phyloP scores from a whole-genome alignment of 208 protist species.

The Chromosphaera perkinsii region DNA sequence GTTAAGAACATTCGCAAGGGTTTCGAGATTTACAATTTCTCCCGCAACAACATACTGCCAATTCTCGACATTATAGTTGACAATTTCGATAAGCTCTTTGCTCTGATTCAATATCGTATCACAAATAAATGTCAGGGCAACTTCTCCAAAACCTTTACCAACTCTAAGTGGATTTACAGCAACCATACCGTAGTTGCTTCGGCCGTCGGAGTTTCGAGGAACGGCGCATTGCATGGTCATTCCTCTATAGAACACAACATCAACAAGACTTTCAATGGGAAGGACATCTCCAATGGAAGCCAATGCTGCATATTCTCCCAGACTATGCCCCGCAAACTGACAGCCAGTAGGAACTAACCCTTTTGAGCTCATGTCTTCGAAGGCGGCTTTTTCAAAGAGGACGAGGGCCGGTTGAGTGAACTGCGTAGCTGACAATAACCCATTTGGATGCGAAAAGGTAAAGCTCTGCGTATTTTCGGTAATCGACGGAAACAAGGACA shows the following conservation, averaged over 20 bases:
- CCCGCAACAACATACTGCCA: constrained; percentile 68
- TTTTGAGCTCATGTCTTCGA: constrained; percentile 52
- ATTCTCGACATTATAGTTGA: constrained; percentile 69
- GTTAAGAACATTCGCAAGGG: constrained; percentile 53
- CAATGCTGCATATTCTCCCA: constrained; percentile 68
- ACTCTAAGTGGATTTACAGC: constrained; percentile 63
- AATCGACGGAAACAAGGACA: constrained; percentile 55
- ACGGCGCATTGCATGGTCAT: constrained; percentile 69
- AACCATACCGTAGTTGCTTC: constrained; percentile 64
- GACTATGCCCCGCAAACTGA: constrained; percentile 65
- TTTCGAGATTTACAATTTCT: constrained; percentile 51
- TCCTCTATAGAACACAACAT: constrained; percentile 64
- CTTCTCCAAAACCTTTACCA: constrained; percentile 23
- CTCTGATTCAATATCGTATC: constrained; percentile 31
- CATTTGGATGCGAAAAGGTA: constrained; percentile 60
- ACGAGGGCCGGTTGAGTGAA: constrained; percentile 67
- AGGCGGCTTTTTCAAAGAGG: constrained; percentile 62
- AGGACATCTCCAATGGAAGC: constrained; percentile 56
- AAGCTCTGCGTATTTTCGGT: constrained; percentile 34
- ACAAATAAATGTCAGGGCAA: constrained; percentile 43
- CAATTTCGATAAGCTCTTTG: constrained; percentile 56
- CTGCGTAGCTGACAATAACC: constrained; percentile 66
- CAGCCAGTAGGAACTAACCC: constrained; percentile 42
- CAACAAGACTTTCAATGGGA: constrained; percentile 51
- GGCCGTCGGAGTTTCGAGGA: constrained; percentile 47